Conservation (phyloP, 75 land plant genomes). For the Chamaecyparis obtusa region DNA sequence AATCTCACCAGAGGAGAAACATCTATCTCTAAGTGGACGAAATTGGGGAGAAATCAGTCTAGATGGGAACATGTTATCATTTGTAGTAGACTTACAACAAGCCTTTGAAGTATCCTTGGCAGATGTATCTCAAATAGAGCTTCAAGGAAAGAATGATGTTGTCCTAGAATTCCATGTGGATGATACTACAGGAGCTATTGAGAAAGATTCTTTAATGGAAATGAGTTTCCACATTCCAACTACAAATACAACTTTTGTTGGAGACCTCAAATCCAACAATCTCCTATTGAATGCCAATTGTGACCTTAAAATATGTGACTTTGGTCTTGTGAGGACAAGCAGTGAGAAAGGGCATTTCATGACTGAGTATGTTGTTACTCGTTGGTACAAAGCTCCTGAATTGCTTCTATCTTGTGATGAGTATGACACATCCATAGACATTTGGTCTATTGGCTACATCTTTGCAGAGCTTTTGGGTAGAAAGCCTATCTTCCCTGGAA, state of each 20-base stretch:
- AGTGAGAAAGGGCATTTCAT: conserved; percentile 66
- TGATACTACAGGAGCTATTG: conserved; percentile 96
- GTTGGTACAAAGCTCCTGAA: conserved; percentile 90
- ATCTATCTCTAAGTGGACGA: conserved; percentile 48
- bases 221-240: conserved; percentile 91
- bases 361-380: conserved; percentile 94
- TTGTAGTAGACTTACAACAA: conserved; percentile 72
- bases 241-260: conserved; percentile 88
- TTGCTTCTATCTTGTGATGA: conserved; percentile 79
- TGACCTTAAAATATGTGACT: conserved; percentile 90
- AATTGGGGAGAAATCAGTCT: conserved; percentile 48
- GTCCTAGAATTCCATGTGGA: conserved; percentile 94
- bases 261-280: conserved; percentile 96
- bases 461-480: conserved; percentile 87
- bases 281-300: conserved; percentile 85
- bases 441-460: conserved; percentile 97
- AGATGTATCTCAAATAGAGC: conserved; percentile 91
- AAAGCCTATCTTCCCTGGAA: conserved; percentile 89
- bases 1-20: conserved; percentile 44
- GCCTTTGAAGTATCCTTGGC: conserved; percentile 87
- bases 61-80: conserved; percentile 65
- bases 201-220: conserved; percentile 99
- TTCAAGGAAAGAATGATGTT: conserved; percentile 97
- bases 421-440: conserved; percentile 84
- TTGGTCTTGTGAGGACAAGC: conserved; percentile 84